phyloP scores from a whole-genome alignment of 2,329 filamentous ascomycete genomes.

The Aspergillus fischeri region DNA sequence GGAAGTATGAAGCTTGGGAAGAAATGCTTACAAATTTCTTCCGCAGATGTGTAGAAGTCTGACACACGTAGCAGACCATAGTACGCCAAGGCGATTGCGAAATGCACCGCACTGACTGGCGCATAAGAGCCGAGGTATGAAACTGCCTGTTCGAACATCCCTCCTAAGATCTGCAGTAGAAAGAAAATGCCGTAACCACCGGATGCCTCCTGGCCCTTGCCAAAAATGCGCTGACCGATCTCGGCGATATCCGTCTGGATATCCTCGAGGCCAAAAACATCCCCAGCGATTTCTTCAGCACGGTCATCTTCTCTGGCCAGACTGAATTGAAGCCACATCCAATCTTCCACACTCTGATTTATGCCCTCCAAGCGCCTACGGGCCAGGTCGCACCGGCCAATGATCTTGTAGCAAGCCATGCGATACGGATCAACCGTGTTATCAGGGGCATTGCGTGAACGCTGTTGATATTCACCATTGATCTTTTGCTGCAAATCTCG shows the following conservation, averaged over 20 bases:
- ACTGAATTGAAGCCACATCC: constrained; percentile 64
- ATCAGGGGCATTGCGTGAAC: constrained; percentile 76
- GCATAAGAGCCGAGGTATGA: constrained; percentile 88
- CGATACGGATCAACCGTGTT: constrained; percentile 90
- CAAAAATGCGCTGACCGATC: constrained; percentile 87
- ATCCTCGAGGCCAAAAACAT: constrained; percentile 60
- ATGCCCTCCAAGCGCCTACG: constrained; percentile 55
- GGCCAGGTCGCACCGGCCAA: constrained; percentile 68
- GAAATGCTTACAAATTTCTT: constrained; percentile 56
- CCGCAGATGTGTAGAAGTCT: constrained; percentile 69
- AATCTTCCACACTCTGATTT: constrained; percentile 60
- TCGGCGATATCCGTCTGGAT: constrained; percentile 78
- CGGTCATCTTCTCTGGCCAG: constrained; percentile 60
- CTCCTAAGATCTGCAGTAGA: constrained; percentile 82
- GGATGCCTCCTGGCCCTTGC: constrained; percentile 72
- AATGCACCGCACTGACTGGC: constrained; percentile 91
- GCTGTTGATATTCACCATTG: constrained; percentile 83
- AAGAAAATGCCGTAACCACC: constrained; percentile 87
- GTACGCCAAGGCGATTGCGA: constrained; percentile 81
- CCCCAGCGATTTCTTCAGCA: constrained; percentile 58
- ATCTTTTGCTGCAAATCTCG: constrained; percentile 80
- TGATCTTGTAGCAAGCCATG: constrained; percentile 96
- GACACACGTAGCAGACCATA: constrained; percentile 86
- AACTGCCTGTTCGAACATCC: constrained; percentile 91
- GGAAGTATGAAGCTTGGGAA: background rate